phyloP scores from a whole-genome alignment of 306 rosid genomes.

The Hippophae tibetana region DNA sequence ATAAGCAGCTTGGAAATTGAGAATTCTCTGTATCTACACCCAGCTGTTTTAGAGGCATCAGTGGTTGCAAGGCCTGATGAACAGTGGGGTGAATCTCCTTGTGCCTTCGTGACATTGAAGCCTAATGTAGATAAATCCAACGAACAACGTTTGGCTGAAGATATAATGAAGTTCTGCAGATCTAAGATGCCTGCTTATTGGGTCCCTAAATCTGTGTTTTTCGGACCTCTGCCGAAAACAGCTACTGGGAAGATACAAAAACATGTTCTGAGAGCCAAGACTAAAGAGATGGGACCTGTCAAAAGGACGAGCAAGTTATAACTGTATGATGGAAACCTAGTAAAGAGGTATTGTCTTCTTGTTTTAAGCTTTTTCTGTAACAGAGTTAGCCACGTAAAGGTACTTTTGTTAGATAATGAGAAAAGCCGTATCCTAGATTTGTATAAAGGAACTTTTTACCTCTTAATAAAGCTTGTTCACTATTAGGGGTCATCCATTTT shows the following conservation, averaged over 20 bases:
- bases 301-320: constrained; percentile 33
- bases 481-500: neutral
- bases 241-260: constrained; percentile 80
- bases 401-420: too few relatives aligned
- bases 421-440: neutral
- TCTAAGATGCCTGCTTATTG: constrained; percentile 78
- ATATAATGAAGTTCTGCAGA: constrained; percentile 65
- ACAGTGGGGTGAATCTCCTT: constrained; percentile 87
- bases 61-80: constrained; percentile 86
- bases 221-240: constrained; percentile 65
- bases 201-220: constrained; percentile 63
- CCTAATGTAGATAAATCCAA: constrained; percentile 37
- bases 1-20: constrained; percentile 89
- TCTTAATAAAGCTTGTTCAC: neutral
- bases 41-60: constrained; percentile 57
- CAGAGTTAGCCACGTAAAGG: neutral
- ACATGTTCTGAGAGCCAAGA: constrained; percentile 68
- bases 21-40: constrained; percentile 58
- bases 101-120: constrained; percentile 78
- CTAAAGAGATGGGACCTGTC: constrained; percentile 60
- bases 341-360: neutral
- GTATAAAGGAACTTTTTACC: neutral
- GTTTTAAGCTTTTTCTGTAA: neutral
- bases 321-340: constrained; percentile 1
- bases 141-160: constrained; percentile 43